Evolutionary conservation across 1,284 basidiomycete genomes (phyloP), one percentile per base, ranked within the genome.

Genomic region (Malassezia vespertilionis): DNA sequence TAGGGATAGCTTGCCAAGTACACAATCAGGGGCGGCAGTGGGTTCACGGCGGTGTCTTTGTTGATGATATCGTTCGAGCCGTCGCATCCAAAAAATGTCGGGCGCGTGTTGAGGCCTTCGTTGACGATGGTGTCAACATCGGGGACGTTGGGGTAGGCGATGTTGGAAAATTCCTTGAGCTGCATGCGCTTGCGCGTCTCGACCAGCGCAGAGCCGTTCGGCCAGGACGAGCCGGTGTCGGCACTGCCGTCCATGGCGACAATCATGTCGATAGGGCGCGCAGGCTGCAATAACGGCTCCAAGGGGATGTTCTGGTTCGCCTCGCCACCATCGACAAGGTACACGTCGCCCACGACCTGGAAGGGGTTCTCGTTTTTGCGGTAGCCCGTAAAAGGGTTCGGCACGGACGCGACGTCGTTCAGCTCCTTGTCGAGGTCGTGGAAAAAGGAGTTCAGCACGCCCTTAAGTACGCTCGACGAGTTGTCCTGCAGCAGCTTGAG

Each of bases 71-170:
- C 69, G 49, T 72, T 72, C 53, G 65, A 65, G 2, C 72, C 65
- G 28, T 65, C 71, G 61, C 83, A 85, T 1, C 83, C 83, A 70
- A 84, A 86, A 70, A 86, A 84, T 0, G 81, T 81, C 5, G 83
- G 78, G 15, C 83, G 76, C 31, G 75, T 74, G 65, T 81, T 82
- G 9, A 82, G 74, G 12, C 84, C 84, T 7, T 76, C 77, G 11
- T 74, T 71, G 38, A 83, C 62, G 60, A 83, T 83, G 5, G 76
- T 77, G 12, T 75, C 72, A 5, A 68, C 63, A 10, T 63, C 59
- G 0, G 75, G 75, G n/a, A 77, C 71, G 14, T 59, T 41, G 1
- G 75, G 74, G 65, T 76, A 73, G 6, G 69, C 53, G 45, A 72
- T 62, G 11, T 55, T 50, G 45, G 18, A 33, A 46, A 63, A 69